Evolutionary conservation across 116 monocot genomes (phyloP), one percentile per base, ranked within the genome.

Genomic region (Zostera marina): DNA sequence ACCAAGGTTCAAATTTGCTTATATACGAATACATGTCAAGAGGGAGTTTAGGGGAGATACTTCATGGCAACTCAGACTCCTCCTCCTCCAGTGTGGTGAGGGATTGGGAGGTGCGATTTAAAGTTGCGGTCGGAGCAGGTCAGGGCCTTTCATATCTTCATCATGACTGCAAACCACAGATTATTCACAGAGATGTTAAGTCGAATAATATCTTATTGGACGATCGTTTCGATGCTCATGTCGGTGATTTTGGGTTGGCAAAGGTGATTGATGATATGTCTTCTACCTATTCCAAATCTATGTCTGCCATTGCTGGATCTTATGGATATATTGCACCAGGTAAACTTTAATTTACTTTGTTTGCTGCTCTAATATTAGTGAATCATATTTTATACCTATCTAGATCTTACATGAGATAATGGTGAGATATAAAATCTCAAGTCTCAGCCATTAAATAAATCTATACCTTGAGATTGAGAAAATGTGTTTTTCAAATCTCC

Each of bases 301-400:
- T 32, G 32, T 96, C 96, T 52, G 96, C 89, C 9, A 72, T 96
- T 68, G 96, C 96, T 51, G 96, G 96, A 54, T 96, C 96, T 19
- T 96, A 88, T 71, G 96, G 96, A 8, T 96, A 96, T 73, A 96
- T 96, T 56, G 96, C 96, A 40, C 96, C 96, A 38, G 96, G 96
- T 96, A 45, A 80, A 68, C 21, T 11, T 58, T 63, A 39, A 15
- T 8, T 42, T 25, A 17, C 42, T 56, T 3, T 41, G 39, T 56
- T 7, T 44, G 20, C 11, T 17, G 13, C 32, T 58, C 13, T 14
- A 2, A 11, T 24, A 9, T 12, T 1, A 3, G 23, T 8, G 9
- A 3, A 47, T 12, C 47, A 47, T 47, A 47, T 16, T 1, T 15
- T 16, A n/a, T n/a, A n/a, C n/a, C n/a, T n/a, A n/a, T n/a, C n/a